phyloP scores from a whole-genome alignment of 129 eudicot genomes.

The Helichrysum umbraculigerum region DNA sequence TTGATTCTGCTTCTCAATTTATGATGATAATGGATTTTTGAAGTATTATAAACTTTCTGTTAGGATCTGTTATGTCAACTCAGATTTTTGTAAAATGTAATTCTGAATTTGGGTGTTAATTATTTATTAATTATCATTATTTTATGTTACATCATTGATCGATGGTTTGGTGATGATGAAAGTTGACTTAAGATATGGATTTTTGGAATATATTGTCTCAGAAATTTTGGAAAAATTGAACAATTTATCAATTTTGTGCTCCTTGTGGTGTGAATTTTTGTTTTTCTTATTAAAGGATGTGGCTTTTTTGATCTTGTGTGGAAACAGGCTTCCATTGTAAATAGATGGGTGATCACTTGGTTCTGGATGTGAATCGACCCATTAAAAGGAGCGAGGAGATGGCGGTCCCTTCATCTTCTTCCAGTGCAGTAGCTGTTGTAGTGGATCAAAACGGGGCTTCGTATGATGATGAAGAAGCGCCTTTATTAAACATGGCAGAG shows the following conservation, averaged over 20 bases:
- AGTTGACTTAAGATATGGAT: constrained; percentile 7
- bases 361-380: constrained; percentile 63
- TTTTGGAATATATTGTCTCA: background rate
- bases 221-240: background rate
- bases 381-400: constrained; percentile 38
- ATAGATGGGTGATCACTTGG: constrained; percentile 75
- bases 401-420: constrained; percentile 50
- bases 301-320: background rate
- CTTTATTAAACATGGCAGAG: constrained; percentile 53
- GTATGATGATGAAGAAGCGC: constrained; percentile 64
- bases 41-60: background rate
- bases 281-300: background rate
- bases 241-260: background rate
- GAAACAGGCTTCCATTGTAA: constrained; percentile 32
- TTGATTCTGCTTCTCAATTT: too few species aligned
- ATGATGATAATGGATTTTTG: background rate
- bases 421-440: constrained; percentile 20
- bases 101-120: background rate
- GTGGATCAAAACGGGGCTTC: constrained; percentile 44
- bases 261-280: background rate
- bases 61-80: background rate
- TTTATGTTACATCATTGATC: constrained; percentile 2
- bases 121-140: background rate
- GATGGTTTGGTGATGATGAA: constrained; percentile 11
- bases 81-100: background rate